These are phyloP conservation scores for Candida namnaoensis DNA, from an alignment of 805 yeast genomes.

Conservation along the genomic window DNA sequence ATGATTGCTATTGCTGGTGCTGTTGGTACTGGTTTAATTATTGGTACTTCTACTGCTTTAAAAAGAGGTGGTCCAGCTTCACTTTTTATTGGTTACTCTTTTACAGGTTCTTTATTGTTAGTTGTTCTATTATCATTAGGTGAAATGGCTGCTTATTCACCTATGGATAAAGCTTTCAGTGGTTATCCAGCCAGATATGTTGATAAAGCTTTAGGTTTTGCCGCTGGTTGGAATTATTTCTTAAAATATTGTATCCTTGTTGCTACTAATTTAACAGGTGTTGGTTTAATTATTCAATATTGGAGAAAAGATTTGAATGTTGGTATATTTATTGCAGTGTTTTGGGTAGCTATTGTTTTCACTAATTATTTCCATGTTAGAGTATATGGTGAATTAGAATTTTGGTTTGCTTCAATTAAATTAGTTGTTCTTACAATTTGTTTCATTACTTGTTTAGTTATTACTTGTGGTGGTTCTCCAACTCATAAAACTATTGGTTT, in stretches of 20 bases:
- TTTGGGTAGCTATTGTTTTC: constrained; percentile 23
- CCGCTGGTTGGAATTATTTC: constrained; percentile 19
- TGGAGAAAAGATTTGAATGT: constrained; percentile 34
- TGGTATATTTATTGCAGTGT: constrained; percentile 32
- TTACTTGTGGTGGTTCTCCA: constrained; percentile 69
- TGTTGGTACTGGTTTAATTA: constrained; percentile 52
- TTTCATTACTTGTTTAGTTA: constrained; percentile 41
- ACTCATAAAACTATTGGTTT: constrained; percentile 66
- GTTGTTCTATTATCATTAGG: constrained; percentile 63
- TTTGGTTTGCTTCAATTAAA: constrained; percentile 42
- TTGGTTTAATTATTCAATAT: constrained; percentile 39
- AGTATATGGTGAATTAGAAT: constrained; percentile 44
- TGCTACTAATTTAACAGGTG: constrained; percentile 42
- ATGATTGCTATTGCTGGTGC: constrained; percentile 62
- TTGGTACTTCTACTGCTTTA: constrained; percentile 45
- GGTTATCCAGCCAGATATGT: constrained; percentile 44
- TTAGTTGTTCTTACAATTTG: constrained; percentile 41
- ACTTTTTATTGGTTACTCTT: constrained; percentile 49
- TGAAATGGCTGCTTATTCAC: constrained; percentile 61
- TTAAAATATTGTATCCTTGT: constrained; percentile 18
- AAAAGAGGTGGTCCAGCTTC: constrained; percentile 42
- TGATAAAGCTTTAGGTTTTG: constrained; percentile 19
- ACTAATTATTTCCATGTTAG: constrained; percentile 25
- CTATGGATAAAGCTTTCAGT: constrained; percentile 57
- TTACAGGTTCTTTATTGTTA: constrained; percentile 65